phyloP scores from a whole-genome alignment of 1,139 yeast species.

The Hyphopichia fennica region DNA sequence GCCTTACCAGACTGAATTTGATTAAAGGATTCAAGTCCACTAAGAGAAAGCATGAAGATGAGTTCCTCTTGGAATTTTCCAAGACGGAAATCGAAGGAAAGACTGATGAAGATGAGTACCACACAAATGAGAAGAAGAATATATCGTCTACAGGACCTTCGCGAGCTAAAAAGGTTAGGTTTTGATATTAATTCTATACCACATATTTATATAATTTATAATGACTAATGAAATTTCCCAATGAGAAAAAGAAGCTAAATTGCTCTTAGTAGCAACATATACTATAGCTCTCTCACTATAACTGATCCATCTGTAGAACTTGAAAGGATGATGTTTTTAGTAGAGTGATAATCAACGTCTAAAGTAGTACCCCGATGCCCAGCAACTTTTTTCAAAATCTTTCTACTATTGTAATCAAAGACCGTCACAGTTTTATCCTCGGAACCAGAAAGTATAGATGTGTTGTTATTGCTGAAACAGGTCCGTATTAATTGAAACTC shows the following conservation, averaged over 20 bases:
- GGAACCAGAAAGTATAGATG: conserved; percentile 56
- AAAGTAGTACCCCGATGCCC: conserved; percentile 67
- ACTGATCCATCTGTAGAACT: conserved; percentile 52
- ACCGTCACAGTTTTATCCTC: conserved; percentile 57
- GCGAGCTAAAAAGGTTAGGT: conserved; percentile 23
- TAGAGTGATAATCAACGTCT: conserved; percentile 53
- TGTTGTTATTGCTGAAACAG: conserved; percentile 38
- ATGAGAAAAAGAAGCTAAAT: too few species aligned
- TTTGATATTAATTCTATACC: too few species aligned
- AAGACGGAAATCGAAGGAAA: conserved; percentile 12
- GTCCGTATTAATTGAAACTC: conserved; percentile 56
- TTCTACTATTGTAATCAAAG: conserved; percentile 61
- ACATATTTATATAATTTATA: too few species aligned
- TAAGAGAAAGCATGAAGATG: conserved; percentile 20
- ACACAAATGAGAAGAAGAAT: conserved; percentile 2
- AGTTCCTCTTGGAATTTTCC: conserved; percentile 15
- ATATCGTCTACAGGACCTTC: not conserved
- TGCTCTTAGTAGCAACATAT: too few species aligned
- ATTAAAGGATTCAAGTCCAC: conserved; percentile 23
- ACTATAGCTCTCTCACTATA: conserved; percentile 48
- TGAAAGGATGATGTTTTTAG: conserved; percentile 38
- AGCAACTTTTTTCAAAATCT: conserved; percentile 44
- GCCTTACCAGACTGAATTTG: conserved; percentile 34
- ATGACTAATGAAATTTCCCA: too few species aligned
- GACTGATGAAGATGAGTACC: conserved; percentile 6